Evolutionary conservation across 2,329 filamentous ascomycete genomes (phyloP).

Genomic region (Cercospora sp.): DNA sequence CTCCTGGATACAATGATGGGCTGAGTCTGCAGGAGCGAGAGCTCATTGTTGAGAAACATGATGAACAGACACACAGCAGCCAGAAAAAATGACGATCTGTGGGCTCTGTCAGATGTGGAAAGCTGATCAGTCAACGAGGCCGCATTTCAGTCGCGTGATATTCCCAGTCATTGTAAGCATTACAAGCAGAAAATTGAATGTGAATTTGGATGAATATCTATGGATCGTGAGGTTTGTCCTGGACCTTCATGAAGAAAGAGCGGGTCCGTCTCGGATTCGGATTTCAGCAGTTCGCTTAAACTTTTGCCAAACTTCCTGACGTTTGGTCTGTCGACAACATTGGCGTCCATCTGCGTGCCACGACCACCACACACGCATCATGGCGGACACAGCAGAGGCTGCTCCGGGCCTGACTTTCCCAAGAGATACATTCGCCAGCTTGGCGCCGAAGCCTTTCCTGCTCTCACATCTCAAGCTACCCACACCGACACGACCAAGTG

Average conservation of each 20-base stretch:
- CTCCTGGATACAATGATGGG: not conserved
- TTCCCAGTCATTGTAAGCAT: not conserved
- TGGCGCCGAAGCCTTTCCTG: constrained; percentile 85
- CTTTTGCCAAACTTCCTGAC: constrained; percentile 1
- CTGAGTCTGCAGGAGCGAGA: not conserved
- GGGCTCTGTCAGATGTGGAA: not conserved
- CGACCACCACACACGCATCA: not conserved
- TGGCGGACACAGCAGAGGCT: constrained; percentile 9
- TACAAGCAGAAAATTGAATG: not conserved
- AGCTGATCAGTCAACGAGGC: not conserved
- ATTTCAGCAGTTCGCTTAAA: not conserved
- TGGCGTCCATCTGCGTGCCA: not conserved
- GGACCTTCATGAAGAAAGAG: not conserved
- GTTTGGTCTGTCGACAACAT: not conserved
- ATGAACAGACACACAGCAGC: not conserved
- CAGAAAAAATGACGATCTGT: not conserved
- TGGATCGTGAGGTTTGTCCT: not conserved
- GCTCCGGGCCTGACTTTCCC: constrained; percentile 51
- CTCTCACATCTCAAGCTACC: constrained; percentile 78
- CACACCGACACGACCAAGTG: constrained; percentile 74
- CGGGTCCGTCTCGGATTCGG: not conserved
- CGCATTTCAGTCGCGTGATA: not conserved
- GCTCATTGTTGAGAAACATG: not conserved
- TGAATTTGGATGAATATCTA: not conserved
- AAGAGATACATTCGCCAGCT: constrained; percentile 77